Base-by-base conservation (phyloP, 1,284 basidiomycete genomes). In the Apiotrichum mycotoxinovorans region DNA sequence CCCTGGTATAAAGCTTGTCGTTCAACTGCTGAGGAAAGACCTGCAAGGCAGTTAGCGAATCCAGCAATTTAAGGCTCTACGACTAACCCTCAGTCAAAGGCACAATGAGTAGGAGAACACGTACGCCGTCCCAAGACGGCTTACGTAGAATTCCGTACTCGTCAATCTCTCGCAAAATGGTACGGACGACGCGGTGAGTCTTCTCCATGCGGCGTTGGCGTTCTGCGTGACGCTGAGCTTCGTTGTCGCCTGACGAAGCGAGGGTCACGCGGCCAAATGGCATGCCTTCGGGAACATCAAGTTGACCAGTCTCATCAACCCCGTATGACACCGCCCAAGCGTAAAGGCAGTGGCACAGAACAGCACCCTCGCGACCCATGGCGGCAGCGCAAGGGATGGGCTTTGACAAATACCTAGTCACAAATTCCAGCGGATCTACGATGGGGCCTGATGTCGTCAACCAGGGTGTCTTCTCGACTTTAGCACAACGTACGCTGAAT, bases 301-400 rank as follows among this genome's bases (percentile, higher is more conserved):
- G 57, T 37, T 82, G 71, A 30, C 90, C 91, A 26, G 80, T 80
- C 65, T 91, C 87, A 71, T 93, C 84, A 44, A 93, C 79, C 23
- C 91, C 91, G 69, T 88, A 92, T 27, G 88, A 89, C 2, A 85
- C 83, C 0, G 89, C 91, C 90, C 90, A 94, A 20, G 87, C 83
- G 51, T 88, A 88, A 20, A 92, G 79, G 25, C 87, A 61, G 54
- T 66, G 62, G 47, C 82, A 78, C 75, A 71, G 57, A 44, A 78
- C 66, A 10, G 73, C 67, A 10, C 77, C 79, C 79, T 51, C 86
- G 2, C 66, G 64, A 5, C 75, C 77, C 84, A 71, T 87, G 80
- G 65, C 78, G 64, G 73, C 86, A 82, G 62, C 85, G 80, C 45
- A 80, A 66, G 75, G 85, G 4, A 63, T 60, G 22, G 66, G 48